Evolutionary conservation across 169 alveolate species (phyloP), one percentile per base, ranked within the genome.

Genomic region (Cryptosporidium ryanae): DNA sequence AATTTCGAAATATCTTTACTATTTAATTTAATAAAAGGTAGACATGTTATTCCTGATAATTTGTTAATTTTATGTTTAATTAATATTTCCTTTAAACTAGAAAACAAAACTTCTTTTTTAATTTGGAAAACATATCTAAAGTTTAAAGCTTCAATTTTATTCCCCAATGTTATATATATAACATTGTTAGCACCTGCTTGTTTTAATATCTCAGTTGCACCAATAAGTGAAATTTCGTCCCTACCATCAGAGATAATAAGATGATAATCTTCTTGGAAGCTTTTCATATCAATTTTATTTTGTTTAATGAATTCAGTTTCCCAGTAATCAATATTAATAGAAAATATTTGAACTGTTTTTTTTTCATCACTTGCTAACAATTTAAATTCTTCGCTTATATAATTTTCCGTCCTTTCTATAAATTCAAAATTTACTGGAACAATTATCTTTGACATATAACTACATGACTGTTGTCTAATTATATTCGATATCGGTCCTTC

Each of bases 181-280:
- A 76, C 34, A 29, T 76, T 76, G 15, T 76, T 23, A 18, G 87
- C 87, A n/a, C 87, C 87, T 59, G 87, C 87, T 43, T 76, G 66
- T 7, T 38, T 76, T 38, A 76, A 29, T 43, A 76, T 10, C 8
- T 76, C 52, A 10, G 38, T 76, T 18, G 87, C 87, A 59, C 76
- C 87, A 55, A 76, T 55, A 44, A 76, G 65, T n/a, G 87, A 76
- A 38, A 76, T 46, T 27, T 76, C 87, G 38, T 76, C 87, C 4
- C 21, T 38, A 43, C 44, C 25, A 29, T 38, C 61, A 43, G 76
- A 76, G 13, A 76, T 44, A 38, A 76, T 76, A 21, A 76, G 17
- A 17, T 76, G 87, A 76, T 59, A 76, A 13, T 48, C 23, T 18
- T 66, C 34, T 52, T 52, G 63, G 27, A 21, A 52, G 6, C n/a